Conservation (phyloP, 305 asterid species). For the Fraxinus albicans region DNA sequence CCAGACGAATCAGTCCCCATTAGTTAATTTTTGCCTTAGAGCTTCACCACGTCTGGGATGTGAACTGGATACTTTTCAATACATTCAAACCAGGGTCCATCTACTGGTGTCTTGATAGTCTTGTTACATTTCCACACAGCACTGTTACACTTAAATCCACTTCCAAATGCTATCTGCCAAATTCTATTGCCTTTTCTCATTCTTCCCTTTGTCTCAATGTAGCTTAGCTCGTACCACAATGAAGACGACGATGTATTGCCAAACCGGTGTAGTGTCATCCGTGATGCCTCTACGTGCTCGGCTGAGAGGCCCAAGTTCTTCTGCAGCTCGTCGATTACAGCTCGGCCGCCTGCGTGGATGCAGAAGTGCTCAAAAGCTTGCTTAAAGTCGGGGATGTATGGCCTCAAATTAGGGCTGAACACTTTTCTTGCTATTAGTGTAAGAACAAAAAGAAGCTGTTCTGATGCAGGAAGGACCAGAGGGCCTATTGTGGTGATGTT, state of each 20-base stretch:
- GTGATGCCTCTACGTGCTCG: slow-evolving; percentile 30
- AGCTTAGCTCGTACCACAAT: slow-evolving; percentile 33
- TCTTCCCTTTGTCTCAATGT: slow-evolving; percentile 35
- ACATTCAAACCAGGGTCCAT: not conserved
- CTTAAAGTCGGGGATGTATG: slow-evolving; percentile 33
- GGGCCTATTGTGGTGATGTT: slow-evolving; percentile 38
- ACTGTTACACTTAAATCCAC: slow-evolving; percentile 40
- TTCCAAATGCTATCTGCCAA: slow-evolving; percentile 38
- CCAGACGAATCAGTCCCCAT: not conserved
- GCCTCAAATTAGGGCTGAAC: slow-evolving; percentile 1
- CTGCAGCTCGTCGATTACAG: slow-evolving; percentile 37
- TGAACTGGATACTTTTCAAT: not conserved
- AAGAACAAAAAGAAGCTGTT: slow-evolving; percentile 24
- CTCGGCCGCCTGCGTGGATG: slow-evolving; percentile 40
- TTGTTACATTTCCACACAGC: slow-evolving; percentile 26
- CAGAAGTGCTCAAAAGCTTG: slow-evolving; percentile 35
- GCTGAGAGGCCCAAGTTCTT: slow-evolving; percentile 24
- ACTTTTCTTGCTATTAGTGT: slow-evolving; percentile 11
- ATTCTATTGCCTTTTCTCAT: slow-evolving; percentile 29
- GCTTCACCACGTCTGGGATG: not conserved
- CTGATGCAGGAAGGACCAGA: slow-evolving; percentile 29
- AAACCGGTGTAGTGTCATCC: slow-evolving; percentile 36
- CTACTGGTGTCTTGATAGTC: not conserved
- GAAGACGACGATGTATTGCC: slow-evolving; percentile 34
- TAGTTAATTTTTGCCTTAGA: not conserved